Percentiles rank a stretch among this genome's conserved stretches.
Evolutionary conservation across 495 filamentous ascomycete genomes (phyloP).

Genomic region (Chlorociboria aeruginascens): DNA sequence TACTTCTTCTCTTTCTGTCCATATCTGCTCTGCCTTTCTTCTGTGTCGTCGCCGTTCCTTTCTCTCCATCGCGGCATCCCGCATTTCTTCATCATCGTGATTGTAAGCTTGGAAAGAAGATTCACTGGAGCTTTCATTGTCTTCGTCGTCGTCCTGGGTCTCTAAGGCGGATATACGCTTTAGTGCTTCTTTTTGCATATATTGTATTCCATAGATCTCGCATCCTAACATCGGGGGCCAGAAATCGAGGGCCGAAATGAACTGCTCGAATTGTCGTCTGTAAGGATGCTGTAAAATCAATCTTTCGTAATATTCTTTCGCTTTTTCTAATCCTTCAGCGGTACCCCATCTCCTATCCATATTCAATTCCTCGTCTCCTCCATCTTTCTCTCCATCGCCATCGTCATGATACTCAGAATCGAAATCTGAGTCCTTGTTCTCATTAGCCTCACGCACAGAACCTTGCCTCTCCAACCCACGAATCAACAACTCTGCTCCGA

Average conservation of each 20-base stretch:
- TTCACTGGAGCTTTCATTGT: constrained; percentile 2
- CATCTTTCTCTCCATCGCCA: not conserved
- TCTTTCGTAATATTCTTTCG: constrained; percentile 52
- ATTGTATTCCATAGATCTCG: constrained; percentile 50
- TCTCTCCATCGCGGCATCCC: not conserved
- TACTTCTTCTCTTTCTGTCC: constrained; percentile 10
- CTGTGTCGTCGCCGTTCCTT: not conserved
- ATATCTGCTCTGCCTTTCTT: constrained; percentile 5
- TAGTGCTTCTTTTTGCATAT: constrained; percentile 27
- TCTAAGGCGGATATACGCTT: constrained; percentile 6
- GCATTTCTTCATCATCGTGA: not conserved
- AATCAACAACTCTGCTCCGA: constrained; percentile 58
- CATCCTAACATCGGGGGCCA: constrained; percentile 57
- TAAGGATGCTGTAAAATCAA: constrained; percentile 56
- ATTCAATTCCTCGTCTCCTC: not conserved
- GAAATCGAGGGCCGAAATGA: constrained; percentile 41
- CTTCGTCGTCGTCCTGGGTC: constrained; percentile 5
- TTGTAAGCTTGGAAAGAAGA: not conserved
- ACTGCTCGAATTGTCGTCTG: constrained; percentile 31
- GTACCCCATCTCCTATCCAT: constrained; percentile 19
- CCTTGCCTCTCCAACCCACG: constrained; percentile 25
- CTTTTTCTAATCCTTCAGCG: constrained; percentile 39
- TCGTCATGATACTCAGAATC: too few relatives aligned
- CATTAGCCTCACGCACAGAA: not conserved
- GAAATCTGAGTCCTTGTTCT: not conserved